A percentile compares a stretch with the other conserved stretches of the same genome.
These are phyloP conservation scores for Purshia tridentata DNA, from an alignment of 306 rosid genomes.

Conservation along the genomic window DNA sequence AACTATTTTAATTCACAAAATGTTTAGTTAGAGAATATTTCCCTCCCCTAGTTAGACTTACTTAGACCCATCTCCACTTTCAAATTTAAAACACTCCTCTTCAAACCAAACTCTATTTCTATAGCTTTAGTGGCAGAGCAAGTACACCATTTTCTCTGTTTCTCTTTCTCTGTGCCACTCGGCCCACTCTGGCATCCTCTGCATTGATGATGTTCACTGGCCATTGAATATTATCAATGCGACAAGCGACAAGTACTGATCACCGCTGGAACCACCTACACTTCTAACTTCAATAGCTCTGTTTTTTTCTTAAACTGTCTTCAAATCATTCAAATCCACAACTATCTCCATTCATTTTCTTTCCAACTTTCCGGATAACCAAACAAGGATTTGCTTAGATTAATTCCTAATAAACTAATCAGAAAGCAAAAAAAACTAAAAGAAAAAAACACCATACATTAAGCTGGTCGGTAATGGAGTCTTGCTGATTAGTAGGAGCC, in stretches of 20 bases:
- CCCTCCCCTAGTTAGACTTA: too few species aligned
- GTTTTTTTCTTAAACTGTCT: background rate
- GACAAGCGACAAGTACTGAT: conserved; percentile 7
- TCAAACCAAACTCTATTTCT: too few species aligned
- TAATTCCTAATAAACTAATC: background rate
- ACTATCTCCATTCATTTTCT: conserved; percentile 19
- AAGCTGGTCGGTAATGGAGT: conserved; percentile 77
- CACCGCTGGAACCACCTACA: background rate
- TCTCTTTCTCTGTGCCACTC: too few species aligned
- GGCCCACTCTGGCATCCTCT: too few species aligned
- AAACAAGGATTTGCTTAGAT: conserved; percentile 4
- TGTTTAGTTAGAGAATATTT: too few species aligned
- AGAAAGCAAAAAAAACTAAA: background rate
- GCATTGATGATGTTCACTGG: too few species aligned
- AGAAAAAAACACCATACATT: conserved; percentile 48
- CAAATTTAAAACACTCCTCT: too few species aligned
- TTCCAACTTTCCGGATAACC: conserved; percentile 22
- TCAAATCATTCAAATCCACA: background rate
- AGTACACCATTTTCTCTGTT: too few species aligned
- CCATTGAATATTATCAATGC: background rate
- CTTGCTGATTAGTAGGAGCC: conserved; percentile 79
- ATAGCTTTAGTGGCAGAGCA: too few species aligned
- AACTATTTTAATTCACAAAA: too few species aligned
- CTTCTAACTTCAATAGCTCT: background rate
- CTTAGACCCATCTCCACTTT: too few species aligned